These are phyloP conservation scores for Picochlorum sp. DNA, from an alignment of 139 green algal genomes.

Conservation along the genomic window DNA sequence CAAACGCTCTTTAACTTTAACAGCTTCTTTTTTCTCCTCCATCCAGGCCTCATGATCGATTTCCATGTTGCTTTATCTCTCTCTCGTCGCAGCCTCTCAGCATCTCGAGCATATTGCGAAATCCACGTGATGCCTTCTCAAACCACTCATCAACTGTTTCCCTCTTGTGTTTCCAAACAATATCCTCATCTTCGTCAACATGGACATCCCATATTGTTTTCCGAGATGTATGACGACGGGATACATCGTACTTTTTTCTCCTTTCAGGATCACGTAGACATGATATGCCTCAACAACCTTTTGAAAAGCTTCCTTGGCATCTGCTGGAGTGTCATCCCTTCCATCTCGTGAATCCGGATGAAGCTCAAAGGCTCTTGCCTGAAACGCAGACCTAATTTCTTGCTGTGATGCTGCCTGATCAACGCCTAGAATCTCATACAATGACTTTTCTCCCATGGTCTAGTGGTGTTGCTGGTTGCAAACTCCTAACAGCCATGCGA, in stretches of 20 bases:
- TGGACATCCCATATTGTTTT: background rate
- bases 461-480: background rate
- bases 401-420: background rate
- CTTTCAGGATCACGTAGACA: conserved; percentile 13
- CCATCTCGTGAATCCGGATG: conserved; percentile 26
- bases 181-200: background rate
- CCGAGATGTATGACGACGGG: background rate
- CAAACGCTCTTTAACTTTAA: conserved; percentile 26
- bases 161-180: conserved; percentile 3
- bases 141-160: conserved; percentile 29
- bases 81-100: conserved; percentile 14
- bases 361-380: conserved; percentile 11
- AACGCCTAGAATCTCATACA: conserved; percentile 18
- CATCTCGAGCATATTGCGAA: conserved; percentile 8
- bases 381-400: conserved; percentile 24
- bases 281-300: conserved; percentile 18
- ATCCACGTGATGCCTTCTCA: conserved; percentile 12
- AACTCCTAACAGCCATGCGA: no score
- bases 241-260: conserved; percentile 17
- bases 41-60: conserved; percentile 30
- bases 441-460: conserved; percentile 1
- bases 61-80: conserved; percentile 12
- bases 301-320: conserved; percentile 3
- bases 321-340: background rate
- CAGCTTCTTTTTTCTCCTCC: conserved; percentile 37